Percentiles rank a stretch among this genome's conserved stretches.
Evolutionary conservation across 345 rosid species (phyloP).

Genomic region (Cardamine resedifolia): DNA sequence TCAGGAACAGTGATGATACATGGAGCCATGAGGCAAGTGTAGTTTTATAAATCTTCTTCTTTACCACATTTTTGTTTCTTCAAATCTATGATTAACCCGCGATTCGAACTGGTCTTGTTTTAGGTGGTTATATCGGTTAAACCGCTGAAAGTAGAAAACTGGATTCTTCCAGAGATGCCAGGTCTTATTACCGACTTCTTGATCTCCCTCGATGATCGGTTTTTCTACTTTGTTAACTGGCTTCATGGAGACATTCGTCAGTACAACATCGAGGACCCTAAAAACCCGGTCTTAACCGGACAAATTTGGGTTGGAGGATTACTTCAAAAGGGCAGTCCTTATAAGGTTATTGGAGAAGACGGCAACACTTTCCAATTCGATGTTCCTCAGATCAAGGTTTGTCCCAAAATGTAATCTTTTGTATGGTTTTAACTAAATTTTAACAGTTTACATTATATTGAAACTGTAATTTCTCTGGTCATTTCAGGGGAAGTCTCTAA

Average conservation of each 20-base stretch:
- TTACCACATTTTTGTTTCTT: neutral
- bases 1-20: constrained; percentile 69
- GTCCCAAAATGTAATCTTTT: constrained; percentile 5
- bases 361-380: constrained; percentile 61
- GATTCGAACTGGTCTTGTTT: neutral
- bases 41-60: neutral
- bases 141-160: constrained; percentile 79
- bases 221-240: constrained; percentile 82
- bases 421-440: neutral
- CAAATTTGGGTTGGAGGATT: constrained; percentile 79
- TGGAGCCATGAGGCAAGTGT: constrained; percentile 77
- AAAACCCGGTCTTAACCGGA: constrained; percentile 65
- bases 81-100: neutral
- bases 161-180: constrained; percentile 91
- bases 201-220: constrained; percentile 82
- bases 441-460: neutral
- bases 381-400: constrained; percentile 69
- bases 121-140: constrained; percentile 68
- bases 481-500: constrained; percentile 54
- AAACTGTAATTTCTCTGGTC: neutral
- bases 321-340: constrained; percentile 62
- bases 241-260: constrained; percentile 91
- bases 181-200: constrained; percentile 82
- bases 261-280: constrained; percentile 74
- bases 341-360: constrained; percentile 57